These are phyloP conservation scores for Phanerochaete sordida DNA, from an alignment of 768 basidiomycete species.

Conservation along the genomic window DNA sequence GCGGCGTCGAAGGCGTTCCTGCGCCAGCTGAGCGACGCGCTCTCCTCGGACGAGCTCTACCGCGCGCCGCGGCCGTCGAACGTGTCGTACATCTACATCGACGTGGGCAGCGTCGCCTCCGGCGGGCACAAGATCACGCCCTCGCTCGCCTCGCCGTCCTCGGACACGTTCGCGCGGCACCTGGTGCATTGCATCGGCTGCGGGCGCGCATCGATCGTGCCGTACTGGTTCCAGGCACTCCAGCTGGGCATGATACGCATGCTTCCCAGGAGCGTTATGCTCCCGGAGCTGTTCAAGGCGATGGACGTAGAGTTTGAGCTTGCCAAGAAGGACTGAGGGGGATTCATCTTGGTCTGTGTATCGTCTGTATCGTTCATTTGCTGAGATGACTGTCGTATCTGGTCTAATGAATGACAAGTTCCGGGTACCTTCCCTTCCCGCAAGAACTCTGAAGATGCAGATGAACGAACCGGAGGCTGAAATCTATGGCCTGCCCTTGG, in stretches of 20 bases:
- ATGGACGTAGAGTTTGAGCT: conserved; percentile 7
- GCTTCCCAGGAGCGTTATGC: conserved; percentile 6
- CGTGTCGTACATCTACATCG: conserved; percentile 21
- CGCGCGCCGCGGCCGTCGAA: conserved; percentile 13
- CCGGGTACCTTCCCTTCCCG: no score
- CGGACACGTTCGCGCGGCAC: conserved; percentile 17
- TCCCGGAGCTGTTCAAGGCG: conserved; percentile 1
- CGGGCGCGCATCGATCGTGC: conserved; percentile 15
- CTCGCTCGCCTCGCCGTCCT: conserved; percentile 9
- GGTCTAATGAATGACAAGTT: no score
- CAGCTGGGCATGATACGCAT: conserved; percentile 4
- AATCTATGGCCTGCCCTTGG: no score
- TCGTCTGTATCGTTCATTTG: no score
- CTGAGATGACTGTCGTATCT: no score
- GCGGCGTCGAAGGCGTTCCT: conserved; percentile 24
- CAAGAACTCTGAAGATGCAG: no score
- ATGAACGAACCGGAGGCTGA: no score
- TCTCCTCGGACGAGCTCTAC: conserved; percentile 23
- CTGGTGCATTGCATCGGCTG: conserved; percentile 21
- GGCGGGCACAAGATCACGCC: not conserved
- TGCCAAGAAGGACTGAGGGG: conserved; percentile 5
- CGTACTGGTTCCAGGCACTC: conserved; percentile 20
- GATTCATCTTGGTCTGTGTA: no score
- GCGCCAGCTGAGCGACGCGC: conserved; percentile 14
- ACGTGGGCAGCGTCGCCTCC: conserved; percentile 18